A percentile compares a stretch with the other conserved stretches of the same genome.
phyloP scores from a whole-genome alignment of 2,329 filamentous ascomycete genomes.

The Trichoderma koningiopsis region DNA sequence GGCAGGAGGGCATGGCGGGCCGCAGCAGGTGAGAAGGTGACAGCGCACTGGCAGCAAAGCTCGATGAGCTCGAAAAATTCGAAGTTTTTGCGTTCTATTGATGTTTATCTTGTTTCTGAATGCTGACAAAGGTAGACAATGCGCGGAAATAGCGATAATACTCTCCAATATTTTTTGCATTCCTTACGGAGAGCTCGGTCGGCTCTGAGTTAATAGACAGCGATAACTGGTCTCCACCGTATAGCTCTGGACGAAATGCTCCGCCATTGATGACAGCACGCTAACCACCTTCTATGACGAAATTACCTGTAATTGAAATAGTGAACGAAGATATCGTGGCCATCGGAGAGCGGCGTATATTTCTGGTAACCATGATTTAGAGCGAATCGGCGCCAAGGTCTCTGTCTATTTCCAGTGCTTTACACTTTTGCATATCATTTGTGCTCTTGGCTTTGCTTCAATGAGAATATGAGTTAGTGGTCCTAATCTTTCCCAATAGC shows the following conservation, averaged over 20 bases:
- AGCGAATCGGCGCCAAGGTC: background rate
- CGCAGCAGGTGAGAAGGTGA: background rate
- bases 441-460: background rate
- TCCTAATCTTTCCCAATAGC: background rate
- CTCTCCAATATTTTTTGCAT: background rate
- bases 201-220: background rate
- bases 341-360: background rate
- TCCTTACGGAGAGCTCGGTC: background rate
- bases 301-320: background rate
- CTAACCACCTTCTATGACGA: background rate
- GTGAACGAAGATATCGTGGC: background rate
- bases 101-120: background rate
- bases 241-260: background rate
- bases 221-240: background rate
- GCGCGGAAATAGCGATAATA: background rate
- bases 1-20: conserved; percentile 6
- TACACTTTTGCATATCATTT: background rate
- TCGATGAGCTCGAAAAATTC: background rate
- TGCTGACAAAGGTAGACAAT: background rate
- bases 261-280: background rate
- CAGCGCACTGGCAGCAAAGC: background rate
- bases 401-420: background rate
- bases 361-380: background rate
- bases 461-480: background rate
- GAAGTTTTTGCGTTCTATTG: background rate